phyloP scores from a whole-genome alignment of 2,329 filamentous ascomycete genomes.

The Paracorniculantispora psalliotae region DNA sequence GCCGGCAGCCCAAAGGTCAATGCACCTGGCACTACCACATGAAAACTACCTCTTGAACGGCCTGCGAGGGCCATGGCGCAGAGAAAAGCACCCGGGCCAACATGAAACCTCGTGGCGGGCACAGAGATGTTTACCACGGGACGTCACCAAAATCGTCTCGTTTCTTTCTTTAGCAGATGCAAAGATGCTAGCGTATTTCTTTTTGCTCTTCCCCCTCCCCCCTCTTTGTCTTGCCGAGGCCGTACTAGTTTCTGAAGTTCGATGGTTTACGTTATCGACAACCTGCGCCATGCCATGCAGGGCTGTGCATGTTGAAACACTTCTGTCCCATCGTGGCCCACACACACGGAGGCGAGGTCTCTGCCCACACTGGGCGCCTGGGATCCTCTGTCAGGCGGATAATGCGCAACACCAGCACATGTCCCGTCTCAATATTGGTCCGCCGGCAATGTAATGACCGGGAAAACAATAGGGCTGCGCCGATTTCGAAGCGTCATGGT shows the following conservation, averaged over 20 bases:
- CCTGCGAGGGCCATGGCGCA: not conserved
- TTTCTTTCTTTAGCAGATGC: not conserved
- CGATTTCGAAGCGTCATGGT: not conserved
- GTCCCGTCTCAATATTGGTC: not conserved
- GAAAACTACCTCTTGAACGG: not conserved
- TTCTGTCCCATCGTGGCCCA: not conserved
- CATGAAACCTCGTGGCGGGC: not conserved
- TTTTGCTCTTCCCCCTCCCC: too few species aligned
- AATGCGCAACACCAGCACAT: not conserved
- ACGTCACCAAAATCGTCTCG: not conserved
- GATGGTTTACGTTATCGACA: not conserved
- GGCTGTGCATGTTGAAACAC: conserved; percentile 10
- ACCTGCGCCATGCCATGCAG: not conserved
- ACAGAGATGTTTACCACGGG: not conserved
- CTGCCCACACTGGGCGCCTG: too few species aligned
- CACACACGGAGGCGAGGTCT: not conserved
- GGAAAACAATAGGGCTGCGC: not conserved
- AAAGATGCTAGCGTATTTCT: not conserved
- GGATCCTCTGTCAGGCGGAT: not conserved
- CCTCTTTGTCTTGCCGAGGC: not conserved
- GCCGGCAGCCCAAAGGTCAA: not conserved
- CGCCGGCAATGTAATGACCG: not conserved
- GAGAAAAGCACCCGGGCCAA: not conserved
- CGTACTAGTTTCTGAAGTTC: not conserved
- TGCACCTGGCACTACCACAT: not conserved